Evolutionary conservation across 352 stramenopile genomes (phyloP).

Genomic region (Globisporangium emineosum): DNA sequence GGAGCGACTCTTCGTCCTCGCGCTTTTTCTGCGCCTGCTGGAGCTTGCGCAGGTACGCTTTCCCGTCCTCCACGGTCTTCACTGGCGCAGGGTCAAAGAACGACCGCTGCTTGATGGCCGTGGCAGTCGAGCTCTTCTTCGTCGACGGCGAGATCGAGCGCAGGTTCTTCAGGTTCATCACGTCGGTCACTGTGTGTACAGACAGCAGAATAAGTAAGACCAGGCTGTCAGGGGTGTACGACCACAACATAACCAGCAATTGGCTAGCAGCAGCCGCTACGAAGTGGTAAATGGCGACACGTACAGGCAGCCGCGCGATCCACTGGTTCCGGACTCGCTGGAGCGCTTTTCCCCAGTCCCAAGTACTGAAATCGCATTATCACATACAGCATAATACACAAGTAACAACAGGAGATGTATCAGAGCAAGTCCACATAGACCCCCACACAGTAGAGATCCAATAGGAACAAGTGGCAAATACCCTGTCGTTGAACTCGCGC

Average conservation of each 20-base stretch:
- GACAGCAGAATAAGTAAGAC: conserved; percentile 2
- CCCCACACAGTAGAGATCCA: neutral
- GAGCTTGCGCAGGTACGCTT: conserved; percentile 65
- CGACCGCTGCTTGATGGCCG: conserved; percentile 32
- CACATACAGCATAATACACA: neutral
- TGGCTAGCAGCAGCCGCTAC: neutral
- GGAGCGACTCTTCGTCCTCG: conserved; percentile 44
- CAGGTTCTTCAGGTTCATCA: conserved; percentile 60
- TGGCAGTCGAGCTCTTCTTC: conserved; percentile 26
- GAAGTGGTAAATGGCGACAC: neutral
- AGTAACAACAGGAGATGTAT: neutral
- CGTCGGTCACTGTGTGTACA: conserved; percentile 43
- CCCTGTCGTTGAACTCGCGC: conserved; percentile 57
- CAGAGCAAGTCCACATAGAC: neutral
- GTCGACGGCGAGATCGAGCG: conserved; percentile 41
- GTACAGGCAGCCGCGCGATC: conserved; percentile 37
- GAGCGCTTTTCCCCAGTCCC: conserved; percentile 11
- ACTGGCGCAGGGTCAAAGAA: conserved; percentile 71
- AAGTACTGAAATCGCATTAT: conserved; percentile 33
- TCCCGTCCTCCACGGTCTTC: conserved; percentile 70
- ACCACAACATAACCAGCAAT: neutral
- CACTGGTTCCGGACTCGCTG: conserved; percentile 13
- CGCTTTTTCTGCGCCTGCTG: conserved; percentile 48
- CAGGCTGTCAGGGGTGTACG: neutral
- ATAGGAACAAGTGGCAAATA: conserved; percentile 1